Conservation (phyloP, 179 eudicot genomes). For the Spergularia azorica region DNA sequence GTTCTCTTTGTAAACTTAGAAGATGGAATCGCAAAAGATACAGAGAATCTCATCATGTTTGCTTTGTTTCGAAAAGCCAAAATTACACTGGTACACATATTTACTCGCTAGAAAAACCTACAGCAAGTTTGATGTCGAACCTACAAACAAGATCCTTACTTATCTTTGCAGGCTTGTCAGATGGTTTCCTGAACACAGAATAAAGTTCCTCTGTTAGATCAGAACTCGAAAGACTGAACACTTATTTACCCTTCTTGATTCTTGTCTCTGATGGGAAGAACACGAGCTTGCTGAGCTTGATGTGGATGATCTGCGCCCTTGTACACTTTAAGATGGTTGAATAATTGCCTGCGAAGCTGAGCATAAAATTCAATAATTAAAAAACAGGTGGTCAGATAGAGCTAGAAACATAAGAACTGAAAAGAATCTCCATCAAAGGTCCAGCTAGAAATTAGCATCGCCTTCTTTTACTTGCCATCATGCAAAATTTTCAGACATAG, state of each 20-base stretch:
- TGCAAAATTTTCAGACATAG: no score
- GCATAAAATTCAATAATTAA: constrained; percentile 1
- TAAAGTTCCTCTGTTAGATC: not conserved
- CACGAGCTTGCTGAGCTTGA: constrained; percentile 77
- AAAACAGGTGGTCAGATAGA: not conserved
- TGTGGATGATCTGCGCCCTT: constrained; percentile 90
- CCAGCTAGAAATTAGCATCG: no score
- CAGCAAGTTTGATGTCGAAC: no score
- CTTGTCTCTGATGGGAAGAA: constrained; percentile 67
- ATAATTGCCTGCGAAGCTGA: constrained; percentile 84
- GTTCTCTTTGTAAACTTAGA: no score
- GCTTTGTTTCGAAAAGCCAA: no score
- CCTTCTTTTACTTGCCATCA: no score
- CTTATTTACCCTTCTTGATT: constrained; percentile 33
- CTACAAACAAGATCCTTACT: no score
- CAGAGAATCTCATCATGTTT: no score
- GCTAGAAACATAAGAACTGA: not conserved
- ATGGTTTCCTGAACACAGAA: not conserved
- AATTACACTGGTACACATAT: no score
- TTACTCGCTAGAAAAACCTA: no score
- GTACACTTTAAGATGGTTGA: constrained; percentile 94
- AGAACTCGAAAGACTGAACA: constrained; percentile 2
- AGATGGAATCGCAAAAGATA: no score
- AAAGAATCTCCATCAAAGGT: not conserved
- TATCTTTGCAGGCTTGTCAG: not conserved